Evolutionary conservation across 2,329 filamentous ascomycete genomes (phyloP).

Genomic region (Aphanocladium album): DNA sequence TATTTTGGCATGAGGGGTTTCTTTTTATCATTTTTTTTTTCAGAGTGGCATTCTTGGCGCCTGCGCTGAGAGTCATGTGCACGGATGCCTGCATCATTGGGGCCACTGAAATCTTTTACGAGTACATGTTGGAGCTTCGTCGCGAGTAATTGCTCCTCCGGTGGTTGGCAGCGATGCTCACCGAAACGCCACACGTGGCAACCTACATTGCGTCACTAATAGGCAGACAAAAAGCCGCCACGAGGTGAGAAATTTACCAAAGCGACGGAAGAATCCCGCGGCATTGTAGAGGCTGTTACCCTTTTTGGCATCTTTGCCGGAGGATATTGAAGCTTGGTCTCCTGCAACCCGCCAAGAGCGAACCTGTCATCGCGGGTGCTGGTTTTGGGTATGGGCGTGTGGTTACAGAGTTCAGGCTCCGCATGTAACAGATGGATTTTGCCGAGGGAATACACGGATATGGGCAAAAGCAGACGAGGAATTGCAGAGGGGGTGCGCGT

Average conservation of each 20-base stretch:
- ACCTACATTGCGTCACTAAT: background rate
- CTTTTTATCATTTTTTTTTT: background rate
- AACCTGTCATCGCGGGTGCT: background rate
- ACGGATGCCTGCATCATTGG: background rate
- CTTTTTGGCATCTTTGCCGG: background rate
- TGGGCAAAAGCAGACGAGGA: background rate
- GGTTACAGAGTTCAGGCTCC: background rate
- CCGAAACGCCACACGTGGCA: background rate
- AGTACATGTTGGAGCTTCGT: background rate
- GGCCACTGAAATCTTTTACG: background rate
- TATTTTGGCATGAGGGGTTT: background rate
- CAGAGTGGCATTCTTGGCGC: background rate
- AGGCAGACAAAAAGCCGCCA: background rate
- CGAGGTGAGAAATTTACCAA: background rate
- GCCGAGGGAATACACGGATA: background rate
- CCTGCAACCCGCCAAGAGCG: background rate
- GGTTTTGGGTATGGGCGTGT: background rate
- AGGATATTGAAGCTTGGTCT: background rate
- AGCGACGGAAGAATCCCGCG: background rate
- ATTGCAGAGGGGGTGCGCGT: background rate
- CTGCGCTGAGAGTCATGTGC: background rate
- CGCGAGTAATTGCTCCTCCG: background rate
- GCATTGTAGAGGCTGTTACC: background rate
- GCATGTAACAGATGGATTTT: background rate
- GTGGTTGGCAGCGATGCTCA: too few relatives aligned